Evolutionary conservation across 495 filamentous ascomycete species (phyloP).

Genomic region (Halenospora varia): DNA sequence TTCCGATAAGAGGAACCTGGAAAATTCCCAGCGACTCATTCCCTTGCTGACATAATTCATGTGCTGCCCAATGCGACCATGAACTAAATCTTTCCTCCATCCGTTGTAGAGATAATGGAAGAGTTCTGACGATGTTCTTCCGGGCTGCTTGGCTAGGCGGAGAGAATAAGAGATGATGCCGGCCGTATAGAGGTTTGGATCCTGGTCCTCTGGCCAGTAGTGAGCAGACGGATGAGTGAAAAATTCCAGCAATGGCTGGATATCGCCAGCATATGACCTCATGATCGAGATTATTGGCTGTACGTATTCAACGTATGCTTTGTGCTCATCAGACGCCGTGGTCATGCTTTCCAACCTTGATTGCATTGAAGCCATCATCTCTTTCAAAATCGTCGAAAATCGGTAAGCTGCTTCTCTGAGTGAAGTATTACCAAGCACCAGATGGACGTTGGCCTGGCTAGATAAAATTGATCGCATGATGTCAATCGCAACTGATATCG

Average conservation of each 20-base stretch:
- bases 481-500: not conserved
- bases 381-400: slow-evolving; percentile 32
- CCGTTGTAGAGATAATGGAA: slow-evolving; percentile 48
- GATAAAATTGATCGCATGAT: not conserved
- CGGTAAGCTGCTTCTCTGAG: slow-evolving; percentile 28
- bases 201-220: slow-evolving; percentile 44
- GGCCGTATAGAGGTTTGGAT: slow-evolving; percentile 44
- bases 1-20: slow-evolving; percentile 32
- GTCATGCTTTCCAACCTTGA: slow-evolving; percentile 34
- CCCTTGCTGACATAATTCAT: slow-evolving; percentile 34
- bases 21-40: slow-evolving; percentile 34
- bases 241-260: slow-evolving; percentile 40
- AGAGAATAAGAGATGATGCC: slow-evolving; percentile 46
- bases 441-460: slow-evolving; percentile 34
- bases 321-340: slow-evolving; percentile 29
- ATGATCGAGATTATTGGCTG: slow-evolving; percentile 40
- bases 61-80: slow-evolving; percentile 36
- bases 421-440: slow-evolving; percentile 26
- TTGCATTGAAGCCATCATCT: slow-evolving; percentile 45
- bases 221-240: slow-evolving; percentile 42
- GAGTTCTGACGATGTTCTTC: slow-evolving; percentile 37
- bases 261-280: slow-evolving; percentile 39
- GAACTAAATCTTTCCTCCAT: slow-evolving; percentile 44
- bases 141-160: slow-evolving; percentile 37
- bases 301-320: slow-evolving; percentile 38